Conservation (phyloP, 2,329 filamentous ascomycete genomes). For the Scedosporium boydii region DNA sequence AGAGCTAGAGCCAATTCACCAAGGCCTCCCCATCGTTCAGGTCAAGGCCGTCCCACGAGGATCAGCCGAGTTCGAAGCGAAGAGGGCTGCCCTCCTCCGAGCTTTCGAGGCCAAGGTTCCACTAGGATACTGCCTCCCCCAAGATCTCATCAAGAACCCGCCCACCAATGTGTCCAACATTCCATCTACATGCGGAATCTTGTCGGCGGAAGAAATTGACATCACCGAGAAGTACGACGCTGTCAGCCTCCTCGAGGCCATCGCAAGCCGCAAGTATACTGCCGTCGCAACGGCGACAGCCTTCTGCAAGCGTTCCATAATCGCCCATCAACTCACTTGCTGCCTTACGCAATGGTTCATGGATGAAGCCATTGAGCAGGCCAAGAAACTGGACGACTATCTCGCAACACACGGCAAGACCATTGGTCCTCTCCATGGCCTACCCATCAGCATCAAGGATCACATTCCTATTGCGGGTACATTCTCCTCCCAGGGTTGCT, state of each 20-base stretch:
- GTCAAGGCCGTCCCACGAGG: conserved; percentile 11
- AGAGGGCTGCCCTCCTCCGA: conserved; percentile 15
- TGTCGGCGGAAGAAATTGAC: conserved; percentile 31
- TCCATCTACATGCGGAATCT: conserved; percentile 29
- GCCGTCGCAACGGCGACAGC: conserved; percentile 32
- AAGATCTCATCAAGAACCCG: conserved; percentile 15
- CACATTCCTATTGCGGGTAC: conserved; percentile 46
- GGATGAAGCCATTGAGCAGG: conserved; percentile 33
- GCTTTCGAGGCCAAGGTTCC: conserved; percentile 24
- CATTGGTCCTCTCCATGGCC: conserved; percentile 49
- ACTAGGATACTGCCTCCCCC: conserved; percentile 17
- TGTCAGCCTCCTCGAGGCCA: conserved; percentile 26
- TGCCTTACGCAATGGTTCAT: conserved; percentile 45
- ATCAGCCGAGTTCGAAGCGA: conserved; percentile 15
- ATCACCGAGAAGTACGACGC: conserved; percentile 39
- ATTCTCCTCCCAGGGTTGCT: conserved; percentile 42
- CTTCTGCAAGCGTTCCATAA: conserved; percentile 43
- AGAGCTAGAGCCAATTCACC: not conserved
- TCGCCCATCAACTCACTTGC: conserved; percentile 48
- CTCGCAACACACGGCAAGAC: conserved; percentile 26
- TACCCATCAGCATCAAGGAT: conserved; percentile 43
- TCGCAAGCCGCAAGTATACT: conserved; percentile 24
- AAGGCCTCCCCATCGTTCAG: conserved; percentile 10
- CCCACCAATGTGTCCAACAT: conserved; percentile 14
- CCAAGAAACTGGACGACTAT: conserved; percentile 29